These are phyloP conservation scores for Starmerella stigmatis DNA, from an alignment of 805 yeast species.

Conservation along the genomic window DNA sequence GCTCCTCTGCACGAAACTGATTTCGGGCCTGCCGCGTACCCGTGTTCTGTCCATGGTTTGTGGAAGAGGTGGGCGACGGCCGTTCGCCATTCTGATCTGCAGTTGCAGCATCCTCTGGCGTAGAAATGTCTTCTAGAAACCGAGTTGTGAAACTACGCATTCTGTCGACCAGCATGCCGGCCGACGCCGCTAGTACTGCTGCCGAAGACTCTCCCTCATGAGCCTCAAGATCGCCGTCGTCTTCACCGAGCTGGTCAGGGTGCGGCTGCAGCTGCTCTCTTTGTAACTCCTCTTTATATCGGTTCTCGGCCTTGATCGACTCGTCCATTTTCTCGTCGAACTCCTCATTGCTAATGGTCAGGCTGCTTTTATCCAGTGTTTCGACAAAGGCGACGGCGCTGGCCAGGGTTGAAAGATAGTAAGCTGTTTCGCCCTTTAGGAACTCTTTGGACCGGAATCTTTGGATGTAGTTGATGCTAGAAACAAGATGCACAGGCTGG, in stretches of 20 bases:
- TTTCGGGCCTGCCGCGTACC: constrained; percentile 12
- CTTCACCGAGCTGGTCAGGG: not conserved
- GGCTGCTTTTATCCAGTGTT: constrained; percentile 44
- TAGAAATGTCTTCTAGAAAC: constrained; percentile 27
- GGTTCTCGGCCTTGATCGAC: constrained; percentile 34
- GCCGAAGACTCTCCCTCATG: constrained; percentile 25
- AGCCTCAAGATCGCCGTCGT: not conserved
- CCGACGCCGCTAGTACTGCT: constrained; percentile 33
- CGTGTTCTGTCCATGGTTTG: too few relatives aligned
- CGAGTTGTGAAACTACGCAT: constrained; percentile 32
- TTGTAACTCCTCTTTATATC: constrained; percentile 25
- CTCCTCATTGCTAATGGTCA: constrained; percentile 54
- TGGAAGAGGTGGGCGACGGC: too few relatives aligned
- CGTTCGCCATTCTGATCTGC: not conserved
- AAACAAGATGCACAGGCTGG: constrained; percentile 51
- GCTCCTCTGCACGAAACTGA: constrained; percentile 23
- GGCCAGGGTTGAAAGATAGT: constrained; percentile 79
- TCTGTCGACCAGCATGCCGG: constrained; percentile 44
- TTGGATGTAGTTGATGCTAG: constrained; percentile 77
- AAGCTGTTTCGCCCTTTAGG: constrained; percentile 78
- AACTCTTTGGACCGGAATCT: constrained; percentile 67
- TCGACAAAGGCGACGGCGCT: constrained; percentile 78
- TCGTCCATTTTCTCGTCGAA: constrained; percentile 38
- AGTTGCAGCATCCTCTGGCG: constrained; percentile 5
- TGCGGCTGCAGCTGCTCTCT: not conserved